phyloP scores from a whole-genome alignment of 2,329 filamentous ascomycete genomes.

The Claviceps spartinae region DNA sequence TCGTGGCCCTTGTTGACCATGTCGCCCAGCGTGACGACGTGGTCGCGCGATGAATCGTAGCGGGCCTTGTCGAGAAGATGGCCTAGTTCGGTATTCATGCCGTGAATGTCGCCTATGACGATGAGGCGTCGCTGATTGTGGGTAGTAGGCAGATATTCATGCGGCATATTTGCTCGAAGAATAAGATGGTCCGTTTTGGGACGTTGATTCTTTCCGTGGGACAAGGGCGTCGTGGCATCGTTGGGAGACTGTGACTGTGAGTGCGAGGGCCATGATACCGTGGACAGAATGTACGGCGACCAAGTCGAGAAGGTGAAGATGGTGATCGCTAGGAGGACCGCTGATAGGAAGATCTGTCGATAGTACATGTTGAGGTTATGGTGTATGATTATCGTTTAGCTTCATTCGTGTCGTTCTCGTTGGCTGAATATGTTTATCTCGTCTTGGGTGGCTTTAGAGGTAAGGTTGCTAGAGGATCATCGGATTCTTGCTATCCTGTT shows the following conservation, averaged over 20 bases:
- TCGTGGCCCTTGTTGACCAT: slow-evolving; percentile 80
- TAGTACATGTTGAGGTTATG: neutral
- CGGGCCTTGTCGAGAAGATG: slow-evolving; percentile 51
- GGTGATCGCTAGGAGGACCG: neutral
- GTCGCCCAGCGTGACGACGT: slow-evolving; percentile 65
- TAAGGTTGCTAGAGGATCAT: too few relatives aligned
- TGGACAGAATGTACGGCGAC: neutral
- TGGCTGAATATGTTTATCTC: neutral
- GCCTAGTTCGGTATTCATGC: slow-evolving; percentile 57
- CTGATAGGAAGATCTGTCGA: neutral
- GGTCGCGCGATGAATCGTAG: slow-evolving; percentile 48
- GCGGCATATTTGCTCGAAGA: slow-evolving; percentile 18
- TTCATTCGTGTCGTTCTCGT: neutral
- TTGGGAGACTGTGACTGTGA: neutral
- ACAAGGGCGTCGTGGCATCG: neutral
- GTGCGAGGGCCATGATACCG: neutral
- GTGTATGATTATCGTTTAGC: too few relatives aligned
- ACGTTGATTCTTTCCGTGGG: neutral
- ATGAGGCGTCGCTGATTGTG: slow-evolving; percentile 48
- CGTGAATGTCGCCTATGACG: slow-evolving; percentile 85
- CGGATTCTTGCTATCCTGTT: too few relatives aligned
- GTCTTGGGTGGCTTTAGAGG: neutral
- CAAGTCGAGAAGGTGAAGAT: neutral
- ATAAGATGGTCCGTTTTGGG: slow-evolving; percentile 13
- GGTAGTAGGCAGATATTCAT: slow-evolving; percentile 18